These are phyloP conservation scores for Penicillium silybi DNA, from an alignment of 495 filamentous ascomycete species.

Conservation along the genomic window DNA sequence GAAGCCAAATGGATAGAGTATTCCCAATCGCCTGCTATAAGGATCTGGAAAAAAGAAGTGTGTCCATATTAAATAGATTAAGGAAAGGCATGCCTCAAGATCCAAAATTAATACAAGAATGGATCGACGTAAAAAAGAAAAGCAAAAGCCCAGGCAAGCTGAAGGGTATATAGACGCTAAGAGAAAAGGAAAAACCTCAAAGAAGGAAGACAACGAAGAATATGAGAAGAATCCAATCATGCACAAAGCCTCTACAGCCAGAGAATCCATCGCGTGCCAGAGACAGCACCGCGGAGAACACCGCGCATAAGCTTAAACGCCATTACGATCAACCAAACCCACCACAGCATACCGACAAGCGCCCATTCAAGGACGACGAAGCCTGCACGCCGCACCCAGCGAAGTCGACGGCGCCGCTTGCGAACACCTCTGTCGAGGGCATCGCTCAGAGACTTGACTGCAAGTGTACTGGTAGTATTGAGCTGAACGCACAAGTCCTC, in stretches of 20 bases:
- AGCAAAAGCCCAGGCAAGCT: not conserved
- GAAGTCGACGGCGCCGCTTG: conserved; percentile 62
- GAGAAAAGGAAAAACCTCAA: not conserved
- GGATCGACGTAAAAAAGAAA: not conserved
- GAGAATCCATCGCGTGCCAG: conserved; percentile 68
- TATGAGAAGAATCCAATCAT: not conserved
- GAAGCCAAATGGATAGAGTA: too few relatives aligned
- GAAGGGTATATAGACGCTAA: conserved; percentile 11
- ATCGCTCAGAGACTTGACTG: conserved; percentile 73
- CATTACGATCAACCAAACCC: conserved; percentile 77
- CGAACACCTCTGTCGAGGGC: conserved; percentile 68
- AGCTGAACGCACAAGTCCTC: conserved; percentile 71
- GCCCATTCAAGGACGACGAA: conserved; percentile 77
- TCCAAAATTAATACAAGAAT: not conserved
- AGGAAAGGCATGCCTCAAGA: too few relatives aligned
- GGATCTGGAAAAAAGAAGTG: too few relatives aligned
- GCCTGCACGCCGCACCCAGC: conserved; percentile 65
- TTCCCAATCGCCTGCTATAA: too few relatives aligned
- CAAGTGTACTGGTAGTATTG: conserved; percentile 66
- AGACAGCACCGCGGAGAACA: conserved; percentile 52
- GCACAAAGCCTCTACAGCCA: conserved; percentile 50
- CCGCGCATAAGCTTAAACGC: conserved; percentile 59
- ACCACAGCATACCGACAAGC: conserved; percentile 77
- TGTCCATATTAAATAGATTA: too few relatives aligned
- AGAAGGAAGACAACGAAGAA: not conserved